Base-by-base conservation (phyloP, 2,329 filamentous ascomycete genomes). In the Trichoderma sp. region DNA sequence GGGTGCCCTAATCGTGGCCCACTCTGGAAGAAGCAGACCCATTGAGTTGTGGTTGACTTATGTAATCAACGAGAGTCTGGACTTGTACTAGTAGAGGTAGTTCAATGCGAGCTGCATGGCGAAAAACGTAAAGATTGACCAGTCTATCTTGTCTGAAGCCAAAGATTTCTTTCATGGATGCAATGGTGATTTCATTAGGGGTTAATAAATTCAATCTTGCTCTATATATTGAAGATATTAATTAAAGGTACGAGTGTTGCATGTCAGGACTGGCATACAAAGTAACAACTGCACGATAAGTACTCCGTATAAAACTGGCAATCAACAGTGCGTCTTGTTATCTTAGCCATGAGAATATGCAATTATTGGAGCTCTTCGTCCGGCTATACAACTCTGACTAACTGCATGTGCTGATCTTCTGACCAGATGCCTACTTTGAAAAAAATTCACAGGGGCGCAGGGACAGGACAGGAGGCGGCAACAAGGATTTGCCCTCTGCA, bases 1-100 rank as follows among this genome's bases (percentile, higher is more conserved):
- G 63, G 19, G 71, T 78, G 78, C 78, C 78, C 78, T 79, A 79
- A 78, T 56, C 64, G 25, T 37, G 61, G 48, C 61, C 67, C 67
- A 68, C 67, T 53, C 61, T 17, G n/a, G 29, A 27, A 42, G 12
- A 29, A 45, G 6, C 25, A 54, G 29, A 15, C 29, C 17, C 13
- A 13, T 19, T 48, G 42, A 48, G n/a, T 19, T 48, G 42, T 12
- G n/a, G 10, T 13, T 22, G 27, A 22, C 22, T 63, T 63, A 63
- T 39, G 60, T 64, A 29, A 64, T 12, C 50, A 34, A 3, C 4
- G 12, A 15, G 29, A 34, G 2, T 17, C 17, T 9, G n/a, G 22
- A 54, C 34, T 29, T 34, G 29, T n/a, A 13, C 27, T 22, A 54
- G n/a, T n/a, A n/a, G n/a, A n/a, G n/a, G n/a, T n/a, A n/a, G 10